Evolutionary conservation across 1,139 yeast species (phyloP).

Genomic region (Saccharomyces pastorianus): DNA sequence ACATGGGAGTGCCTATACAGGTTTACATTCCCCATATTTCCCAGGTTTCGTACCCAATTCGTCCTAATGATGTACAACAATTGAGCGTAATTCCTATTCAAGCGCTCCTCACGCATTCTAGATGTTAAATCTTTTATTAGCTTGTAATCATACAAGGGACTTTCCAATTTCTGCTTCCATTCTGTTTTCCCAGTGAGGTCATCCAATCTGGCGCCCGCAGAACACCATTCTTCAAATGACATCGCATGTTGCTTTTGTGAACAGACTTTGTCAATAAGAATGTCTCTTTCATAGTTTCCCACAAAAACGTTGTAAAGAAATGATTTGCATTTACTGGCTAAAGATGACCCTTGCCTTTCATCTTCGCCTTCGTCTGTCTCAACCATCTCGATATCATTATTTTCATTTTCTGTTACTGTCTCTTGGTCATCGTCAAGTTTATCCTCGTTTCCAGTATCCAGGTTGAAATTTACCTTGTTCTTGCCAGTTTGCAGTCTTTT

Average conservation of each 20-base stretch:
- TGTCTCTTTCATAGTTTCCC: conserved; percentile 21
- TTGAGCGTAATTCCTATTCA: conserved; percentile 46
- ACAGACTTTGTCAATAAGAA: conserved; percentile 33
- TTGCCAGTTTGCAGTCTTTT: background rate
- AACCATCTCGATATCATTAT: background rate
- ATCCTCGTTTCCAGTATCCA: background rate
- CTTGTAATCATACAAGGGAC: conserved; percentile 64
- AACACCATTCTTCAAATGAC: conserved; percentile 68
- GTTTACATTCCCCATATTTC: conserved; percentile 79
- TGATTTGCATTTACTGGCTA: conserved; percentile 6
- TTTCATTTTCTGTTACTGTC: background rate
- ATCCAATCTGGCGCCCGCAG: conserved; percentile 58
- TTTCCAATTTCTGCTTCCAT: conserved; percentile 64
- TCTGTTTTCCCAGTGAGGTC: conserved; percentile 45
- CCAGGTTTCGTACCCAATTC: conserved; percentile 76
- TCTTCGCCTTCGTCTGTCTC: background rate
- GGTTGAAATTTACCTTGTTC: background rate
- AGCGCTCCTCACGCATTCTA: conserved; percentile 58
- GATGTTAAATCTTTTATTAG: conserved; percentile 46
- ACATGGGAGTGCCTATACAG: conserved; percentile 71
- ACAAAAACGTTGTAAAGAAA: conserved; percentile 11
- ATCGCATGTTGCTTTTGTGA: conserved; percentile 51
- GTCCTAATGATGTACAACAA: conserved; percentile 72
- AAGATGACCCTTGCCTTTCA: background rate
- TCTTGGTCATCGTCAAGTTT: background rate